Conservation (phyloP, 2,329 filamentous ascomycete genomes). For the Calonectria naviculata region DNA sequence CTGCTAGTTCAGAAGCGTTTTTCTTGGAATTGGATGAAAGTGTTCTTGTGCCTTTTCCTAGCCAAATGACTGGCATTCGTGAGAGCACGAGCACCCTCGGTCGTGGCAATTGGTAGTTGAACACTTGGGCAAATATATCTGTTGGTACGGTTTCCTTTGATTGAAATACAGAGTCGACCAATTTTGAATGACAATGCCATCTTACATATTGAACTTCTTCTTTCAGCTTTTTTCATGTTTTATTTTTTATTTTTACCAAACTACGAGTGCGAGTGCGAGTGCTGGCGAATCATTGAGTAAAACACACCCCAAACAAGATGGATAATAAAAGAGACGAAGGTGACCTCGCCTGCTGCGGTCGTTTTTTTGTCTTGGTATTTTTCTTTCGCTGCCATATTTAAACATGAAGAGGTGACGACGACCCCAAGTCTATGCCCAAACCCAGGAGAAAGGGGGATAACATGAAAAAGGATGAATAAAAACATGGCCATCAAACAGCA, state of each 20-base stretch:
- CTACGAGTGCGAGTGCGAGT: too few species aligned
- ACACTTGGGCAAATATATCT: background rate
- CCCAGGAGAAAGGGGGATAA: slow-evolving; percentile 10
- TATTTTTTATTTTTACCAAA: background rate
- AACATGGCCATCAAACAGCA: slow-evolving; percentile 18
- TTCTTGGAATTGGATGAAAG: background rate
- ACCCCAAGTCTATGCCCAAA: slow-evolving; percentile 20
- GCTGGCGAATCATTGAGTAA: background rate
- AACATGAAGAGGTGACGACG: slow-evolving; percentile 1
- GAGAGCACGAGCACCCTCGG: background rate
- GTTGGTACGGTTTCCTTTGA: too few species aligned
- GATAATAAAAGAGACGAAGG: slow-evolving; percentile 5
- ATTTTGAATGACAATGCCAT: background rate
- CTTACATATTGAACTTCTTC: background rate
- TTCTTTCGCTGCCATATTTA: slow-evolving; percentile 16
- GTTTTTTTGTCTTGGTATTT: slow-evolving; percentile 1
- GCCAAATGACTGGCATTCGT: background rate
- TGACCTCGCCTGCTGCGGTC: slow-evolving; percentile 1
- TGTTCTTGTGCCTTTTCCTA: background rate
- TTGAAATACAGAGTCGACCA: too few species aligned
- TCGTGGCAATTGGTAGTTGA: too few species aligned
- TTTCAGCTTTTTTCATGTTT: too few species aligned
- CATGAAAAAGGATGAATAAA: slow-evolving; percentile 6
- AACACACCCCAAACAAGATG: background rate
- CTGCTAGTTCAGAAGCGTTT: background rate